Conservation (phyloP, 352 stramenopile species). For the Albugo laibachii region DNA sequence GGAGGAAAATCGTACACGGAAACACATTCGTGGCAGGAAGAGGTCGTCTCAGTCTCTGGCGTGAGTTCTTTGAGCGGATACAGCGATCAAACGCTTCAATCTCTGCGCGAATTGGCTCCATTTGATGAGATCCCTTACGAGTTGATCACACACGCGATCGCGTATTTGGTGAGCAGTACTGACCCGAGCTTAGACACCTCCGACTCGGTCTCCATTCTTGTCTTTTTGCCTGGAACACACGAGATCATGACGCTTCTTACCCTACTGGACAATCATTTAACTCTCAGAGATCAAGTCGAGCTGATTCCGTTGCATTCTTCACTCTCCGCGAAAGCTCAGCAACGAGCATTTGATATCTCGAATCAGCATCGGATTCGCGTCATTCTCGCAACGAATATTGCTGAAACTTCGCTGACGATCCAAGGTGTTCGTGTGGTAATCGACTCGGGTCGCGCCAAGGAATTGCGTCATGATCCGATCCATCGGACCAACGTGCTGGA, state of each 20-base stretch:
- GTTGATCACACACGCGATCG: constrained; percentile 77
- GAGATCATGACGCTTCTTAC: constrained; percentile 85
- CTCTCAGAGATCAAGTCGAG: constrained; percentile 32
- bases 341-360: constrained; percentile 76
- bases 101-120: constrained; percentile 57
- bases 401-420: constrained; percentile 92
- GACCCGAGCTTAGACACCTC: constrained; percentile 8
- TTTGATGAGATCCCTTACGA: constrained; percentile 89
- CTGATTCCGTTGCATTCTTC: constrained; percentile 87
- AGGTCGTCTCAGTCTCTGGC: constrained; percentile 13
- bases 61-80: constrained; percentile 42
- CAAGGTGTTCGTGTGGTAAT: constrained; percentile 90
- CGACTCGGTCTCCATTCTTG: constrained; percentile 74
- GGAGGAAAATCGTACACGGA: constrained; percentile 40
- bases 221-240: constrained; percentile 89
- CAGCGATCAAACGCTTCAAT: constrained; percentile 70
- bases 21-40: constrained; percentile 10
- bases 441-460: constrained; percentile 89
- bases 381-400: constrained; percentile 94
- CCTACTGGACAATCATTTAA: constrained; percentile 29
- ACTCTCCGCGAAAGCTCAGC: constrained; percentile 85
- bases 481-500: constrained; percentile 76
- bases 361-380: constrained; percentile 60
- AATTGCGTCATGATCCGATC: constrained; percentile 65
- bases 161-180: constrained; percentile 49